Conservation (phyloP, 495 filamentous ascomycete genomes). For the Penicillium maclennaniae region DNA sequence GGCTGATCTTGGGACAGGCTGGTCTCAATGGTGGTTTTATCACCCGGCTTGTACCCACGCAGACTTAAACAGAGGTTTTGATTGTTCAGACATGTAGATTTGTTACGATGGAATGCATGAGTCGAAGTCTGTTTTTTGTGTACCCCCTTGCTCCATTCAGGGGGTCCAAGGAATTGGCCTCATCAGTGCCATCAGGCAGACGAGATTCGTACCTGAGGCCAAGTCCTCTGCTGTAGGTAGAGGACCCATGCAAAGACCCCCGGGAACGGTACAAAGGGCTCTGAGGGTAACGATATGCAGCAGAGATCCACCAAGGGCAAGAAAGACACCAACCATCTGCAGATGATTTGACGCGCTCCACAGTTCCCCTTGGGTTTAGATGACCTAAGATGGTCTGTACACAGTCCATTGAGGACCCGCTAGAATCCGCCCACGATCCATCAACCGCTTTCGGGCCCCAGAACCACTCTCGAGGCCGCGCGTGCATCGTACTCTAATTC, state of each 20-base stretch:
- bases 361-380: constrained; percentile 18
- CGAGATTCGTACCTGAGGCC: constrained; percentile 1
- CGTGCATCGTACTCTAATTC: constrained; percentile 16
- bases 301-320: background rate
- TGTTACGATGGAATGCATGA: background rate
- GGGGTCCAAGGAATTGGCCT: background rate
- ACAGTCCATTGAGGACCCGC: constrained; percentile 18
- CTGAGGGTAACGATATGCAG: constrained; percentile 6
- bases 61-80: background rate
- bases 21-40: too few relatives aligned
- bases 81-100: background rate
- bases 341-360: constrained; percentile 10
- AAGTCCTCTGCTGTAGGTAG: too few relatives aligned
- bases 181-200: constrained; percentile 3
- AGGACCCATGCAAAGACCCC: background rate
- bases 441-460: constrained; percentile 32
- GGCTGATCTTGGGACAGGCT: background rate
- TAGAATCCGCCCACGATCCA: constrained; percentile 20
- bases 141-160: constrained; percentile 6
- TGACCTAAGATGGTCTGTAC: constrained; percentile 8
- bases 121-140: background rate
- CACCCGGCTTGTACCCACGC: too few relatives aligned
- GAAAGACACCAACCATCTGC: background rate
- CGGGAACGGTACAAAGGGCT: background rate
- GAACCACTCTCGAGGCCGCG: constrained; percentile 23